Percentiles rank a stretch among this genome's conserved stretches.
Conservation (phyloP, 352 stramenopile genomes). For the Phytophthora pisi region DNA sequence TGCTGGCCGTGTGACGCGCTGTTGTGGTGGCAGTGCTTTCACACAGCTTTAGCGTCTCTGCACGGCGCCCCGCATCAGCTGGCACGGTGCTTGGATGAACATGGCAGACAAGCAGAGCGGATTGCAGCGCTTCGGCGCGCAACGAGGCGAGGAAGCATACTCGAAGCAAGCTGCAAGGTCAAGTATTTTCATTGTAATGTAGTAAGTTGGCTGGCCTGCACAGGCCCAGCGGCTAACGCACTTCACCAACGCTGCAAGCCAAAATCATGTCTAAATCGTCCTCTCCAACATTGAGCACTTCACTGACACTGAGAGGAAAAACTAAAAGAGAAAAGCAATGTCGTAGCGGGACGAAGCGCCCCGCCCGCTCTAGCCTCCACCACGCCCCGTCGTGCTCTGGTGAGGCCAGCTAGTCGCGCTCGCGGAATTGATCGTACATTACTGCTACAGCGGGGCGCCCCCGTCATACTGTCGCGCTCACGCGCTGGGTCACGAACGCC, state of each 20-base stretch:
- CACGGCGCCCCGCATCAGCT: conserved; percentile 9
- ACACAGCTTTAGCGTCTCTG: conserved; percentile 10
- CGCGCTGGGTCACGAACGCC: conserved; percentile 70
- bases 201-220: conserved; percentile 11
- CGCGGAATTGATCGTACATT: conserved; percentile 44
- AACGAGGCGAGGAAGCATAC: background rate
- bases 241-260: conserved; percentile 22
- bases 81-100: conserved; percentile 19
- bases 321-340: conserved; percentile 38
- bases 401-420: conserved; percentile 28
- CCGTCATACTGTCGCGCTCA: conserved; percentile 72
- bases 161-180: conserved; percentile 1
- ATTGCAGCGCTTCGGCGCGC: background rate
- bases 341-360: conserved; percentile 6
- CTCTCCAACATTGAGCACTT: conserved; percentile 57
- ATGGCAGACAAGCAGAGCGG: conserved; percentile 13
- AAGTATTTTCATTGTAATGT: conserved; percentile 27
- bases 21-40: conserved; percentile 21
- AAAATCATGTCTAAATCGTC: conserved; percentile 42
- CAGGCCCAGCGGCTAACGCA: conserved; percentile 4
- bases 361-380: background rate
- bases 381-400: conserved; percentile 16
- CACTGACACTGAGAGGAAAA: conserved; percentile 48
- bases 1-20: conserved; percentile 25
- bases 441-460: conserved; percentile 36